Base-by-base conservation (phyloP, 495 filamentous ascomycete species). In the Tuber umbilicatum region DNA sequence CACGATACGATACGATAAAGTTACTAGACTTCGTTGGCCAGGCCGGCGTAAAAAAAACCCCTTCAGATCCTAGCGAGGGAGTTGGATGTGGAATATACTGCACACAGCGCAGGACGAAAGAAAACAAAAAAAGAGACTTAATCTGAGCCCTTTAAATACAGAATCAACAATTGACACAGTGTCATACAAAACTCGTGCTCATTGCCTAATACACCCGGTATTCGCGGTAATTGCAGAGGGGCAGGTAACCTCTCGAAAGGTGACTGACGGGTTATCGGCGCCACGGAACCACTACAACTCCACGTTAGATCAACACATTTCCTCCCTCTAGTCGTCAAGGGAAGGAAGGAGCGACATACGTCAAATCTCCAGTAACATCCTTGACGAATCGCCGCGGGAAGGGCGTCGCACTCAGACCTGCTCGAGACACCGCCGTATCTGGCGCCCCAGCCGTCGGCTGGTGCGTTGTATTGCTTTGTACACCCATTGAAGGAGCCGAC, bases 361-460 rank as follows among this genome's bases (percentile, higher is more conserved):
- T 90, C 89, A 83, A 89, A 92, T 73, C 89, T 88, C 86, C 88
- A 92, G 82, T 88, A 84, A 84, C 89, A 91, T n/a, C 90, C 89
- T 4, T 83, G 83, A 83, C 89, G 87, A 70, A 91, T 85, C 38
- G 84, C 84, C 37, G 73, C 83, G 6, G 89, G 89, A 84, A 91
- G 89, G 41, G 78, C 50, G 75, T 86, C 83, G 84, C 90, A 91
- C 17, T 85, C 85, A 64, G 82, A 83, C 72, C 85, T 83, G 31
- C 84, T 85, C 5, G 81, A 78, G 76, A 90, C 84, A 70, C 90
- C 89, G 70, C 89, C 90, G 83, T 91, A 91, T 68, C 87, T 85
- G 68, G 86, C 84, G 55, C 90, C 90, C 90, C 90, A 90, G 71
- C 85, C 83, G 12, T 78, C 72, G 6, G 83, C 50, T n/a, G 89